A percentile compares a stretch with the other conserved stretches of the same genome.
These are phyloP conservation scores for Eleusine indica DNA, from an alignment of 176 grass and related monocot genomes.

Conservation along the genomic window DNA sequence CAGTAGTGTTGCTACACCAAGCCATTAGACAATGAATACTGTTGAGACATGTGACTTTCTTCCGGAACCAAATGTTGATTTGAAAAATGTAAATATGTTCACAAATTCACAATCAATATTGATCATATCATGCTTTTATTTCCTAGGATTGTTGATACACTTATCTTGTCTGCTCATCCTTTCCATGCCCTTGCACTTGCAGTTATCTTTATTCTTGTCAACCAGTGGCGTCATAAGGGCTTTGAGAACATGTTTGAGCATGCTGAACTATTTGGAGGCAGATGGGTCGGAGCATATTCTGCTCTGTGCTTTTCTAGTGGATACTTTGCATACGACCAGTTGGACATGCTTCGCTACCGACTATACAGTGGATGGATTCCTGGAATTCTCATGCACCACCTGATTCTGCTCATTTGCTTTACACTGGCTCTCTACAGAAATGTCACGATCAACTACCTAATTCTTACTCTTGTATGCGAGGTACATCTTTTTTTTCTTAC, in stretches of 20 bases:
- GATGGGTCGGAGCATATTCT: conserved; percentile 78
- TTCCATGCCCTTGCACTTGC: conserved; percentile 41
- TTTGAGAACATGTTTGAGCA: conserved; percentile 71
- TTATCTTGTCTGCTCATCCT: conserved; percentile 26
- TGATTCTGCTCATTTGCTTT: conserved; percentile 97
- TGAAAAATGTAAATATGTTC: not conserved
- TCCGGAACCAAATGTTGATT: not conserved
- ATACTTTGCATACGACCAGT: conserved; percentile 98
- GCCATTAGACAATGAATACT: not conserved
- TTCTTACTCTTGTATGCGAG: conserved; percentile 83
- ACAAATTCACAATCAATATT: not conserved
- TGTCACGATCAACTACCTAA: conserved; percentile 95
- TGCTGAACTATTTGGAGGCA: conserved; percentile 70
- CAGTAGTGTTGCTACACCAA: not conserved
- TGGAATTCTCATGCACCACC: conserved; percentile 87
- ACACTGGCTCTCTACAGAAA: conserved; percentile 82
- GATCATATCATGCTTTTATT: not conserved
- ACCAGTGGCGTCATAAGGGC: conserved; percentile 60
- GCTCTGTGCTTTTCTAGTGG: conserved; percentile 89
- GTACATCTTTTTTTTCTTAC: conserved; percentile 52
- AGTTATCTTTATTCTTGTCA: conserved; percentile 81
- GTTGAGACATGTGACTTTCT: not conserved
- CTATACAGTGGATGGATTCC: conserved; percentile 81
- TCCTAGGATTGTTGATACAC: conserved; percentile 13
- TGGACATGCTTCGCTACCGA: conserved; percentile 83